Base-by-base conservation (phyloP, 2,329 filamentous ascomycete genomes). In the Fusarium incarnatum region DNA sequence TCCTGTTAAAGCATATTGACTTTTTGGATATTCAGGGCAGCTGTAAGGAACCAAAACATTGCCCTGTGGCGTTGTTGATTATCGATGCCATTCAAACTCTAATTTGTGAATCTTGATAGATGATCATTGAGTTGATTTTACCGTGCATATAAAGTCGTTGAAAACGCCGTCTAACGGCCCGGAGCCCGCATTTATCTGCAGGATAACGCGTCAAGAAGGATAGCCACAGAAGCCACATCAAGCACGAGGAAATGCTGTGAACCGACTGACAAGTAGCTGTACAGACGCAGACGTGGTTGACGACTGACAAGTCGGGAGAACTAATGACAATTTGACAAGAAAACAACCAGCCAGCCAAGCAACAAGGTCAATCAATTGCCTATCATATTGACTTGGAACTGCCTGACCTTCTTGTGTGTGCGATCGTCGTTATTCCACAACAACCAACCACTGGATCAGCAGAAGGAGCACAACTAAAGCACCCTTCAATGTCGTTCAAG, bases 161-260 rank as follows among this genome's bases (percentile, higher is more conserved):
- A 20, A 30, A 50, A 67, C 54, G 55, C 46, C 32, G 42, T 20
- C 18, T 40, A 66, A 70, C 61, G 60, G 68, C 18, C 27, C 32
- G 45, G 53, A 41, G 46, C 55, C 30, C 54, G 42, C 60, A 54
- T 48, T n/a, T 28, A 47, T 42, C 60, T 67, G 54, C 54, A 67
- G 57, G 50, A 56, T 67, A 55, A 64, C 48, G 54, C 47, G 53
- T 40, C 40, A 41, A 54, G 49, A 58, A 46, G 56, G 56, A 46
- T 59, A 62, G 53, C 28, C 46, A 71, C 64, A 72, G 56, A 67
- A 70, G 68, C 68, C 68, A 72, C 54, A 41, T 56, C 2, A 40
- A 44, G 16, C 27, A 60, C 20, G 20, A 56, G 40, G 18, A 55
- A 53, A 28, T 22, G 44, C 55, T 16, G 18, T 20, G 34, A 37